Evolutionary conservation across 176 grass and related monocot genomes (phyloP).

Genomic region (Eleusine indica): DNA sequence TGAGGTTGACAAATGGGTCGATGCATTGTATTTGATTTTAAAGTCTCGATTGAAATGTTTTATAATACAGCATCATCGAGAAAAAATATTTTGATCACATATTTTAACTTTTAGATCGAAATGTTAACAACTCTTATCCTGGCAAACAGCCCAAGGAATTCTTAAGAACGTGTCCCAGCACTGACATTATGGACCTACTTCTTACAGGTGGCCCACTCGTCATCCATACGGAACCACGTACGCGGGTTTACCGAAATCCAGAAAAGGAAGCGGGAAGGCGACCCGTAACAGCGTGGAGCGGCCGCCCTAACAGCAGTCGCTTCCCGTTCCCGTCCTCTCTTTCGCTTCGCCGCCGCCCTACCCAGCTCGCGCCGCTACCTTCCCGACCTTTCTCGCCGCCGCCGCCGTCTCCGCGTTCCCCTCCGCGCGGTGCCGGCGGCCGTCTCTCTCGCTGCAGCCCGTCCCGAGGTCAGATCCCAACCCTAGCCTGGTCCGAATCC

Average conservation of each 20-base stretch:
- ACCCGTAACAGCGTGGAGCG: slow-evolving; percentile 40
- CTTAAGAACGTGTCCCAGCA: too few species aligned
- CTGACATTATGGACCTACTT: not conserved
- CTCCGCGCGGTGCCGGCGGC: not conserved
- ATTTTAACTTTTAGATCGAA: too few species aligned
- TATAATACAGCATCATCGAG: too few species aligned
- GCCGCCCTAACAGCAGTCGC: slow-evolving; percentile 48
- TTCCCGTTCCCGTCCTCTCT: slow-evolving; percentile 34
- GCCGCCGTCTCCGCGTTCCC: not conserved
- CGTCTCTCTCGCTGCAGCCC: not conserved
- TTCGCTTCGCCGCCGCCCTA: not conserved
- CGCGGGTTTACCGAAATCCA: slow-evolving; percentile 12
- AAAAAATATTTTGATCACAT: too few species aligned
- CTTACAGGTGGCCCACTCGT: not conserved
- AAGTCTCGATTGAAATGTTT: too few species aligned
- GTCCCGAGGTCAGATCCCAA: slow-evolving; percentile 45
- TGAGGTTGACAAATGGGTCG: too few species aligned
- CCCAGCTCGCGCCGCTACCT: not conserved
- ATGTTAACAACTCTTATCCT: too few species aligned
- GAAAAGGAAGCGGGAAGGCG: slow-evolving; percentile 18
- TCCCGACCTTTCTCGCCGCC: slow-evolving; percentile 11
- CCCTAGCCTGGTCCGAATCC: slow-evolving; percentile 13
- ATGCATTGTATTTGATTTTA: too few species aligned
- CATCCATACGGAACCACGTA: slow-evolving; percentile 3
- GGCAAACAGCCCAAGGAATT: too few species aligned